These are phyloP conservation scores for Boletus hoseneyae DNA, from an alignment of 1,284 basidiomycete genomes.

Conservation along the genomic window DNA sequence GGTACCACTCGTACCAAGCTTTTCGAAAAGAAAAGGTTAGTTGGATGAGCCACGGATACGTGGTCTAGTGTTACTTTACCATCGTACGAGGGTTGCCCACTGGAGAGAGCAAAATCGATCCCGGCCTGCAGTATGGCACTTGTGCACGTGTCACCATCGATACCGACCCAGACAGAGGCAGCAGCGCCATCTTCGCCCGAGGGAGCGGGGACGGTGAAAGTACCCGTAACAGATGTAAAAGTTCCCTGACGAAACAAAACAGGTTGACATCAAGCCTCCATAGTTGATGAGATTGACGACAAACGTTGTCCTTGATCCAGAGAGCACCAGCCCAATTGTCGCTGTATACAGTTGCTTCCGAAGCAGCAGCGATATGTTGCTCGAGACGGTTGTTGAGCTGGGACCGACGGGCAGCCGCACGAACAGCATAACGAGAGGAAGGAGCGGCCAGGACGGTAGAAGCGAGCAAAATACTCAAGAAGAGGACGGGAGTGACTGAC, in stretches of 20 bases:
- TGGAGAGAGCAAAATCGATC: neutral
- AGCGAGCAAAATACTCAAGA: neutral
- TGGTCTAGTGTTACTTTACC: neutral
- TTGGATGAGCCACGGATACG: too few relatives aligned
- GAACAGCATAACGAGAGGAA: neutral
- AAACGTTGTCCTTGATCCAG: neutral
- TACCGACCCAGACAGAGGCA: conserved; percentile 6
- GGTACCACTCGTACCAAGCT: conserved; percentile 7
- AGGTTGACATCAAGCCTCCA: too few relatives aligned
- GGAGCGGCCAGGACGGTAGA: neutral
- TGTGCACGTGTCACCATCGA: conserved; percentile 4
- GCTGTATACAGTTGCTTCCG: neutral
- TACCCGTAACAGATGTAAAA: neutral
- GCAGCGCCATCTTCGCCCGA: neutral
- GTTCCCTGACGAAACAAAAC: neutral
- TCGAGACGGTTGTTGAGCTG: conserved; percentile 1
- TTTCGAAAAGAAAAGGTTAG: too few relatives aligned
- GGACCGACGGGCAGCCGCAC: neutral
- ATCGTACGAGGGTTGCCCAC: neutral
- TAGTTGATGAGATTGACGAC: neutral
- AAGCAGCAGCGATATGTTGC: neutral
- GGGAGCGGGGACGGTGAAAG: conserved; percentile 2
- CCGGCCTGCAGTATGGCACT: conserved; percentile 6
- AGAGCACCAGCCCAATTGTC: conserved; percentile 7
- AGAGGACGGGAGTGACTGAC: neutral